Percentiles rank a stretch among this genome's conserved stretches.
Evolutionary conservation across 192 early-diverging fungal genomes (phyloP).

Genomic region (Mortierella alpina): DNA sequence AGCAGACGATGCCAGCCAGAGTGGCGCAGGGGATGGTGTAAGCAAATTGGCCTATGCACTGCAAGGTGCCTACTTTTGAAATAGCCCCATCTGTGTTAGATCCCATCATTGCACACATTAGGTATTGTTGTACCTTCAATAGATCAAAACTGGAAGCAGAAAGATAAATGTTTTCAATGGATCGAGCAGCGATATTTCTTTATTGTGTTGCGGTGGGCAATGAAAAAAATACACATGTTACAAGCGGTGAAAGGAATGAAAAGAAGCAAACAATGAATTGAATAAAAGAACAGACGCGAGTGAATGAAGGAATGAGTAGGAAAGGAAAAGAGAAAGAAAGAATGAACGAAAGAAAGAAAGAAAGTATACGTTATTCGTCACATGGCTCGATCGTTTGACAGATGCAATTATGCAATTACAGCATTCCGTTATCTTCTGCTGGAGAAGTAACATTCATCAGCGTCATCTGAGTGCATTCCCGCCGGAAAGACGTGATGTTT

Average conservation of each 20-base stretch:
- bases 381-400: conserved; percentile 22
- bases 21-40: conserved; percentile 31
- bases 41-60: conserved; percentile 30
- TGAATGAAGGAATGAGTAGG: neutral
- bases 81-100: neutral
- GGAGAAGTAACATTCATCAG: conserved; percentile 31
- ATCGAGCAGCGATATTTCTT: too few relatives aligned
- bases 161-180: neutral
- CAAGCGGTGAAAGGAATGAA: conserved; percentile 14
- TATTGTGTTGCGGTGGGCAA: neutral
- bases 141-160: neutral
- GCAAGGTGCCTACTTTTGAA: conserved; percentile 48
- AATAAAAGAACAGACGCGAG: neutral
- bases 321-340: neutral
- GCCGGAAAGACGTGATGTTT: conserved; percentile 64
- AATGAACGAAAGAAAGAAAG: neutral
- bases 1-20: conserved; percentile 3
- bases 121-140: neutral
- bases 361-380: neutral
- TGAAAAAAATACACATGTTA: conserved; percentile 26
- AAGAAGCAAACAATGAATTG: neutral
- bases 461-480: conserved; percentile 55
- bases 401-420: conserved; percentile 41
- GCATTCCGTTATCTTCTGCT: conserved; percentile 47
- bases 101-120: neutral